Base-by-base conservation (phyloP, 2,329 filamentous ascomycete species). In the Paracamarosporium sp. region DNA sequence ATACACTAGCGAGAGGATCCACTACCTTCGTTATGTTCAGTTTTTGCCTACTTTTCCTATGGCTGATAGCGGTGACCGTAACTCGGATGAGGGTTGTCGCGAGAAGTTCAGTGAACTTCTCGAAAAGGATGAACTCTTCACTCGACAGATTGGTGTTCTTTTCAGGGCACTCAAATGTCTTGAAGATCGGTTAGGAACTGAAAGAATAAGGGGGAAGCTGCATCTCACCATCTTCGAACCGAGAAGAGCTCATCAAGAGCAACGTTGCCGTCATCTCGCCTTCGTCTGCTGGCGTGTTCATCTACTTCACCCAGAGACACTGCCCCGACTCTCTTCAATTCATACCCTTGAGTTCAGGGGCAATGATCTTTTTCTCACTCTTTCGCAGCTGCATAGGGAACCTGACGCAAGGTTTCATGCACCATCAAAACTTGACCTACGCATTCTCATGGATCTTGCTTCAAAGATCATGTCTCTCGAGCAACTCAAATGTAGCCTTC, bases 401-500 rank as follows among this genome's bases (percentile, higher is more conserved):
- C 11, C 12, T 36, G 33, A 36, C 33, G 12, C 33, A 36, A 36
- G 12, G 11, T 36, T 36, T 36, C 33, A 36, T 13, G 27, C 20
- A n/a, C 27, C 25, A 20, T 31, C 40, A 13, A 54, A 47, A 22
- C 44, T 62, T 4, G 60, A 60, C 43, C 43, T 43, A 7, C 60
- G 60, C 1, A 41, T 62, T 25, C 40, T 60, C 13, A 38, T 62
- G 24, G 60, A 61, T 30, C 17, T 61, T 7, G 53, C 36, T 17
- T 30, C 24, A n/a, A 53, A 36, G 44, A 24, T 54, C 15, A 53
- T 53, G 3, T 55, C 51, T 35, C 50, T 62, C 5, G 36, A 60
- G n/a, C 5, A 41, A 4, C 30, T 59, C 17, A 13, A n/a, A 15
- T 57, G 46, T 30, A 17, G 9, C 3, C 28, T 53, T 15, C 20